Conservation (phyloP, 2,329 filamentous ascomycete genomes). For the Exophiala spinifera region DNA sequence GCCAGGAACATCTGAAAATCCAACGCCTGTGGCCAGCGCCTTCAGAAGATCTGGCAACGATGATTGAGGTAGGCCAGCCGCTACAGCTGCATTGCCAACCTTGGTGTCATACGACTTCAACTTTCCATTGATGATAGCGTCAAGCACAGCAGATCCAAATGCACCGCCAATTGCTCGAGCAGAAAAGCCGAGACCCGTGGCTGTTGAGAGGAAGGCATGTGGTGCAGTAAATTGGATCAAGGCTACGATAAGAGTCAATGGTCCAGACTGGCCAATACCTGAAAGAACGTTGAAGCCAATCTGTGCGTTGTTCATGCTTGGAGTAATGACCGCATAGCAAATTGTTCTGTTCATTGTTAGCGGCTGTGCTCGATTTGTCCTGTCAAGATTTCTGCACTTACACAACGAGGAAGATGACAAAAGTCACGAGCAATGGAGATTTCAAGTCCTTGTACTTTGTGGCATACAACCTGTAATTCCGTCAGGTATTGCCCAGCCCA, state of each 20-base stretch:
- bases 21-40: constrained; percentile 39
- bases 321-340: constrained; percentile 47
- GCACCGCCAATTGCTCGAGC: constrained; percentile 54
- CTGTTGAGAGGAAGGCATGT: constrained; percentile 52
- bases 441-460: constrained; percentile 51
- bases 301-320: constrained; percentile 46
- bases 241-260: constrained; percentile 50
- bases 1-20: constrained; percentile 36
- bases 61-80: constrained; percentile 42
- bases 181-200: constrained; percentile 54
- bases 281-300: constrained; percentile 49
- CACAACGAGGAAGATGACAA: constrained; percentile 48
- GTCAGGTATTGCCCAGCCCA: constrained; percentile 2
- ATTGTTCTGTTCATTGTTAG: constrained; percentile 37
- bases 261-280: constrained; percentile 51
- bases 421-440: constrained; percentile 47
- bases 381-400: constrained; percentile 30
- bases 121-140: constrained; percentile 52
- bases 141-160: constrained; percentile 52
- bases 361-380: background rate
- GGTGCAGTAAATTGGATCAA: constrained; percentile 54
- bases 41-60: constrained; percentile 40
- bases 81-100: constrained; percentile 42
- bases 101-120: constrained; percentile 42
- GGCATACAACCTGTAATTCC: constrained; percentile 38